A percentile compares a stretch with the other conserved stretches of the same genome.
Evolutionary conservation across 306 rosid genomes (phyloP).

Genomic region (Hippophae rhamnoides): DNA sequence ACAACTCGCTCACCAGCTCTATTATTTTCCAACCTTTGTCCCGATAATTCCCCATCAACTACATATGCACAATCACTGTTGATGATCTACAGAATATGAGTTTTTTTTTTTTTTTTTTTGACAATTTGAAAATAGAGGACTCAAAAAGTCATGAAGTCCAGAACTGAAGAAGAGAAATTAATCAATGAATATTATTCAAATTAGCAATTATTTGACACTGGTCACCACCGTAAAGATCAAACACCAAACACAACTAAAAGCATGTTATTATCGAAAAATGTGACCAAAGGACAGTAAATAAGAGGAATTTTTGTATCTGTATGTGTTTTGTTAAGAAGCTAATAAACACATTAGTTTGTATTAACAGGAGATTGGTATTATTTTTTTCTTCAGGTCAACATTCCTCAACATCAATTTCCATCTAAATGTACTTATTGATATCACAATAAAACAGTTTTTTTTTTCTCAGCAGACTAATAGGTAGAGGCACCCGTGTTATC

Average conservation of each 20-base stretch:
- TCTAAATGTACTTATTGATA: neutral
- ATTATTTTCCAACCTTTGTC: constrained; percentile 67
- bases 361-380: too few species aligned
- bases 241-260: too few species aligned
- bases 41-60: constrained; percentile 82
- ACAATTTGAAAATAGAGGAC: neutral
- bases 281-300: too few species aligned
- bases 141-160: neutral
- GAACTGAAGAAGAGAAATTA: neutral
- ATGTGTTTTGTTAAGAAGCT: neutral
- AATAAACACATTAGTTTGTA: neutral
- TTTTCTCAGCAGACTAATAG: too few species aligned
- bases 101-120: neutral
- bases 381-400: neutral
- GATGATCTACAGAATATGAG: constrained; percentile 54
- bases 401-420: neutral
- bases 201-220: too few species aligned
- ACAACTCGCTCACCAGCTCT: constrained; percentile 95
- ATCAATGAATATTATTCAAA: neutral
- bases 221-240: too few species aligned
- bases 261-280: too few species aligned
- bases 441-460: neutral
- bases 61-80: constrained; percentile 55
- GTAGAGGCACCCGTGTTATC: constrained; percentile 52
- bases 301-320: too few species aligned